Conservation (phyloP, 768 basidiomycete species). For the Strobilomyces dryophilus region DNA sequence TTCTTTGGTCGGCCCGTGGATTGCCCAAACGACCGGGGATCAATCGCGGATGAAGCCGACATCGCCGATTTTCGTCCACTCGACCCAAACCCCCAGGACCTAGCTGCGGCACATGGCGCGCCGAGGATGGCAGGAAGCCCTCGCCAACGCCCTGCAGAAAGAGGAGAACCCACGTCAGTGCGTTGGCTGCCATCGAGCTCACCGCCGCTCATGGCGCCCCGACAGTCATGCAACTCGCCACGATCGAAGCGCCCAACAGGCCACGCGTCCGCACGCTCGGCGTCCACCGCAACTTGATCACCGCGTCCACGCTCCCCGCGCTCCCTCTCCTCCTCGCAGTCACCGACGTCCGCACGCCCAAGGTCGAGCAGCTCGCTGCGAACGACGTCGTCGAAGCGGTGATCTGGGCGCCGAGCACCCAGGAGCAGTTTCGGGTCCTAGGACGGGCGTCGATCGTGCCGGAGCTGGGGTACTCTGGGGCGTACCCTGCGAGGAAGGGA, state of each 20-base stretch:
- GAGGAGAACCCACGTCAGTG: conserved; percentile 35
- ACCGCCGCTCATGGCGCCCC: neutral
- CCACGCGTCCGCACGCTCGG: conserved; percentile 62
- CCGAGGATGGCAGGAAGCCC: conserved; percentile 33
- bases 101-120: too few species aligned
- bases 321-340: conserved; percentile 62
- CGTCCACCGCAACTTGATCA: conserved; percentile 56
- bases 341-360: conserved; percentile 72
- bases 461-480: conserved; percentile 26
- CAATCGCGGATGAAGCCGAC: neutral
- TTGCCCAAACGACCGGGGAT: too few species aligned
- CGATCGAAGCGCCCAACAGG: conserved; percentile 21
- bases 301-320: conserved; percentile 36
- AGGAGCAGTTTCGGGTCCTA: conserved; percentile 71
- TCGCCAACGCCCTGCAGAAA: conserved; percentile 38
- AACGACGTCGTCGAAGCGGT: conserved; percentile 47
- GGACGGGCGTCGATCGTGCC: conserved; percentile 58
- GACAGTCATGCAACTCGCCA: conserved; percentile 53
- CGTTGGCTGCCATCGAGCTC: too few species aligned
- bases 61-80: neutral
- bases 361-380: conserved; percentile 37
- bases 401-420: conserved; percentile 68
- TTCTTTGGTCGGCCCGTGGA: too few species aligned
- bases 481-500: conserved; percentile 12
- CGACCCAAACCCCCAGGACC: neutral